These are phyloP conservation scores for Kwoniella heveanensis DNA, from an alignment of 768 basidiomycete genomes.

Conservation along the genomic window DNA sequence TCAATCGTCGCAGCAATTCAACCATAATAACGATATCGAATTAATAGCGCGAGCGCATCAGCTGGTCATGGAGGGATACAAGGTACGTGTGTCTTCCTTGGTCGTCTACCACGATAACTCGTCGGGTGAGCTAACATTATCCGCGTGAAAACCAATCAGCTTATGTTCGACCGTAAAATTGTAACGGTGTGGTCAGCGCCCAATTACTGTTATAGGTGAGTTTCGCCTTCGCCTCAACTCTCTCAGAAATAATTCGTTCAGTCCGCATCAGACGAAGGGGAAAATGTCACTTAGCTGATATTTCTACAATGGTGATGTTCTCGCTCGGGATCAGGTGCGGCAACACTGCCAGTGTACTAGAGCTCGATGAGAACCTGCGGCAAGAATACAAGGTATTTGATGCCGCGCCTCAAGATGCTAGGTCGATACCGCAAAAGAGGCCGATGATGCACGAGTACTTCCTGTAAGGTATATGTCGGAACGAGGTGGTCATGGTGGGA, in stretches of 20 bases:
- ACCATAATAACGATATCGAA: slow-evolving; percentile 80
- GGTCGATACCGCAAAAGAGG: slow-evolving; percentile 56
- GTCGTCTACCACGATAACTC: too few relatives aligned
- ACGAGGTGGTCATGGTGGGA: too few relatives aligned
- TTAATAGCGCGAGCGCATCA: slow-evolving; percentile 96
- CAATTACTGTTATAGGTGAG: slow-evolving; percentile 95
- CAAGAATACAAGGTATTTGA: slow-evolving; percentile 91
- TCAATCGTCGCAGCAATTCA: slow-evolving; percentile 63
- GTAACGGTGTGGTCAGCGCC: slow-evolving; percentile 99
- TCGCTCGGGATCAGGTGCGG: slow-evolving; percentile 68
- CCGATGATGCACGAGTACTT: slow-evolving; percentile 57
- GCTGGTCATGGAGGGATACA: slow-evolving; percentile 95
- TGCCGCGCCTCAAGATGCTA: slow-evolving; percentile 68
- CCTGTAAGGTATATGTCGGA: slow-evolving; percentile 29
- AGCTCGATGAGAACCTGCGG: slow-evolving; percentile 86
- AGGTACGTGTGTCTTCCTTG: too few relatives aligned
- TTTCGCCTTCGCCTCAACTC: slow-evolving; percentile 43
- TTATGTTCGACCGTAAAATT: slow-evolving; percentile 93
- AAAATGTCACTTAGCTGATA: too few relatives aligned
- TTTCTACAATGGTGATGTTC: not conserved
- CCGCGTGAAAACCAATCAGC: slow-evolving; percentile 51
- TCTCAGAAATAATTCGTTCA: too few relatives aligned
- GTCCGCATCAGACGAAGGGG: too few relatives aligned
- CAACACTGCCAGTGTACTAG: slow-evolving; percentile 86
- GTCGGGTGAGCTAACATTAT: too few relatives aligned